Percentiles rank a stretch among this genome's conserved stretches.
Evolutionary conservation across 306 rosid species (phyloP).

Genomic region (Mimosa pudica): DNA sequence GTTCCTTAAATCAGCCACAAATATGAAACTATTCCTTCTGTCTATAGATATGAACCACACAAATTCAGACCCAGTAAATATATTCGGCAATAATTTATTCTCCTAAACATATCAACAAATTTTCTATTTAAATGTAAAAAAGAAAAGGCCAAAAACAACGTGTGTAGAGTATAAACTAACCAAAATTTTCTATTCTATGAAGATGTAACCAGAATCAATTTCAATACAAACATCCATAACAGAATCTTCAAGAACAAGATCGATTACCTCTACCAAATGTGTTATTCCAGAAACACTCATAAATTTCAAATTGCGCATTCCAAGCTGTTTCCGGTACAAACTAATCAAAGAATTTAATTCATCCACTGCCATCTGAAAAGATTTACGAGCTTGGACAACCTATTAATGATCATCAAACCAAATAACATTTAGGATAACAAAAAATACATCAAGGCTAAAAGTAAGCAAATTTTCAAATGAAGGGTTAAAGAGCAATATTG

Average conservation of each 20-base stretch:
- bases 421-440: constrained; percentile 7
- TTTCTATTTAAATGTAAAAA: constrained; percentile 19
- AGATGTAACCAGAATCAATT: constrained; percentile 25
- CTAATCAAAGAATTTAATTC: constrained; percentile 66
- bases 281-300: constrained; percentile 76
- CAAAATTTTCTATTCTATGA: constrained; percentile 14
- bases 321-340: constrained; percentile 72
- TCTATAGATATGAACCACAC: constrained; percentile 20
- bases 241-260: constrained; percentile 25
- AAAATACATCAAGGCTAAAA: constrained; percentile 16
- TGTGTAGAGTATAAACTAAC: neutral
- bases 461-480: constrained; percentile 11
- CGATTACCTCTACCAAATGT: constrained; percentile 85
- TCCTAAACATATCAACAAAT: neutral
- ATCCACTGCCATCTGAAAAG: constrained; percentile 60
- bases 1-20: neutral
- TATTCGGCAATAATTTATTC: neutral
- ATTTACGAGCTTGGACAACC: constrained; percentile 69
- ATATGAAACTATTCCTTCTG: constrained; percentile 16
- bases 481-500: too few species aligned
- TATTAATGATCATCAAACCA: constrained; percentile 35
- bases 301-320: constrained; percentile 74
- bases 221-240: constrained; percentile 8
- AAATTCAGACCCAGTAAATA: constrained; percentile 14
- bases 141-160: constrained; percentile 8